phyloP scores from a whole-genome alignment of 257 asterid species.

The Gynochthodes officinalis region DNA sequence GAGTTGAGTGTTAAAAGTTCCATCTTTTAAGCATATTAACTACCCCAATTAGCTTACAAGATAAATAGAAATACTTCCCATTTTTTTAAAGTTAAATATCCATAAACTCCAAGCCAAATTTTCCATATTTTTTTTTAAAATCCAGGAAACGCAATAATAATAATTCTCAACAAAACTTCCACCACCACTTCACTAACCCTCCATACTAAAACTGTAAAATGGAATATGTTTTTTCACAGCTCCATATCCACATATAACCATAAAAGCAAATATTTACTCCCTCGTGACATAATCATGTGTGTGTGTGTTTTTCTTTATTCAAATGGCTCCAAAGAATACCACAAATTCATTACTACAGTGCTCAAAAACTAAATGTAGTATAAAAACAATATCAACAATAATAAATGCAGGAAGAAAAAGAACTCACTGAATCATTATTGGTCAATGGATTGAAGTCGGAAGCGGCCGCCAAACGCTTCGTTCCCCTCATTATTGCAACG shows the following conservation, averaged over 20 bases:
- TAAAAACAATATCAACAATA: background rate
- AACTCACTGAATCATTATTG: conserved; percentile 54
- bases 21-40: background rate
- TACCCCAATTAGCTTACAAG: background rate
- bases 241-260: background rate
- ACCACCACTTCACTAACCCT: background rate
- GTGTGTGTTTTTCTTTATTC: background rate
- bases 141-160: too few species aligned
- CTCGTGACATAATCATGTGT: background rate
- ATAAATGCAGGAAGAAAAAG: background rate
- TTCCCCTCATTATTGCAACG: conserved; percentile 60
- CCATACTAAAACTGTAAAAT: background rate
- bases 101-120: too few species aligned
- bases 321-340: background rate
- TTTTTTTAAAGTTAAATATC: background rate
- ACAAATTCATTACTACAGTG: background rate
- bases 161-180: too few species aligned
- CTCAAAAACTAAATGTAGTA: background rate
- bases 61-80: background rate
- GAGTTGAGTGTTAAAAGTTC: background rate
- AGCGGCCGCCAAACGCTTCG: conserved; percentile 67
- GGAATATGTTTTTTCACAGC: background rate
- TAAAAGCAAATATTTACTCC: background rate
- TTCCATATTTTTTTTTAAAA: too few species aligned
- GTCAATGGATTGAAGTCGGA: conserved; percentile 55